Evolutionary conservation across 108 stramenopile genomes (phyloP), one percentile per base, ranked within the genome.

Genomic region (Hondaea fermentalgiana): DNA sequence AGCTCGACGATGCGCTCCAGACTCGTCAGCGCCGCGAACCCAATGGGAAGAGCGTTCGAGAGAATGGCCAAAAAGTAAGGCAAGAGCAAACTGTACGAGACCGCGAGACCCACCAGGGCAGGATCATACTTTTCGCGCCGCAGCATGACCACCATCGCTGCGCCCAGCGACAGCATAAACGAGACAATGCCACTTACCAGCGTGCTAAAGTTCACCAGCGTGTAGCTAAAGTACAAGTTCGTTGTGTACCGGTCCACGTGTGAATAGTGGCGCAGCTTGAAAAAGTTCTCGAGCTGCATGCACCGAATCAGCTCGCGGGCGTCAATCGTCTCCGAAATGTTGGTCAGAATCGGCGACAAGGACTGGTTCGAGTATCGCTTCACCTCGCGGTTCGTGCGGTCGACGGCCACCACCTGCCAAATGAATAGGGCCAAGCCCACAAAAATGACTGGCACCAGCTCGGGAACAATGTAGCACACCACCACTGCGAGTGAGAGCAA

Each of bases 121-220:
- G 91, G 96, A 59, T 96, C 76, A 35, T 83, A 83, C 25, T n/a
- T 25, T 47, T 95, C 72, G 45, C 93, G 91, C 59, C 95, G 93
- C 42, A 96, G 47, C 5, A 97, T 97, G 5, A 96, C 93, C 35
- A 97, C 89, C 90, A 97, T 96, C 71, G 93, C 93, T 17, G 95
- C 95, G 14, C 94, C 88, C 5, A 93, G 58, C 28, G 95, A 87
- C 72, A 97, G 92, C 35, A 95, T 59, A 60, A 95, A 95, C 89
- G 93, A 92, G 35, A 97, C 88, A 5, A 95, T 44, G 90, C 98
- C 76, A 45, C 76, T 83, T 4, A 83, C 45, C 4, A 83, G 76
- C n/a, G 76, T 83, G 12, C 49, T 53, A 83, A 83, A 83, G 76
- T 83, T 83, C 17, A 83, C 76, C 0, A 83, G 28, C 23, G 76